Evolutionary conservation across 441 rosid species (phyloP).

Genomic region (Syzygium syzygioides): DNA sequence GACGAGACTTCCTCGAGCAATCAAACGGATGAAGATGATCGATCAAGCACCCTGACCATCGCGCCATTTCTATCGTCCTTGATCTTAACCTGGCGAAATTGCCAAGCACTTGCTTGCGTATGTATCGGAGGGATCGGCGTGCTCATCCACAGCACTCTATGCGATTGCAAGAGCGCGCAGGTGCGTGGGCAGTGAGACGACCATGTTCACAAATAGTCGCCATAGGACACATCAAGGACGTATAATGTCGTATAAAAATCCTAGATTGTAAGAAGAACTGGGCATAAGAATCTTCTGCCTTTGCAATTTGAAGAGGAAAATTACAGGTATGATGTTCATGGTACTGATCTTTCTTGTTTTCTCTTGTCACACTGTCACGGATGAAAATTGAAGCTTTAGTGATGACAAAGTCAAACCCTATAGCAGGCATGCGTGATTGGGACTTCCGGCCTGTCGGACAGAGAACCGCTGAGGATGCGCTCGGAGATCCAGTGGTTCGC

Average conservation of each 20-base stretch:
- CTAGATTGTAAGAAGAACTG: not conserved
- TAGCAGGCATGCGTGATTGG: constrained; percentile 8
- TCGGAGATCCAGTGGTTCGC: constrained; percentile 25
- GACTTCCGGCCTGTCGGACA: constrained; percentile 17
- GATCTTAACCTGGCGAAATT: not conserved
- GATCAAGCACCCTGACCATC: not conserved
- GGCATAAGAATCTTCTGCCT: not conserved
- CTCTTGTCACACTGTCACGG: not conserved
- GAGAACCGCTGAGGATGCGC: constrained; percentile 18
- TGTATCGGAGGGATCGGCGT: not conserved
- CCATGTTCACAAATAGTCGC: not conserved
- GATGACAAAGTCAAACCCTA: not conserved
- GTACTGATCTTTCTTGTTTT: not conserved
- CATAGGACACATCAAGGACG: not conserved
- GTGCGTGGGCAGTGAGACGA: not conserved
- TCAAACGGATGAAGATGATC: not conserved
- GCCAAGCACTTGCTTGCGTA: not conserved
- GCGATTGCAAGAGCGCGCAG: not conserved
- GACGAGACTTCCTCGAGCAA: not conserved
- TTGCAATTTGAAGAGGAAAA: not conserved
- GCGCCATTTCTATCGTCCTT: not conserved
- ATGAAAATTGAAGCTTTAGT: not conserved
- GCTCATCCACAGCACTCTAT: not conserved
- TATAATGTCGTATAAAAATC: not conserved
- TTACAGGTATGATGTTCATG: not conserved